Percentiles rank a stretch among this genome's conserved stretches.
These are phyloP conservation scores for Tulasnella sp. DNA, from an alignment of 768 basidiomycete species.

Conservation along the genomic window DNA sequence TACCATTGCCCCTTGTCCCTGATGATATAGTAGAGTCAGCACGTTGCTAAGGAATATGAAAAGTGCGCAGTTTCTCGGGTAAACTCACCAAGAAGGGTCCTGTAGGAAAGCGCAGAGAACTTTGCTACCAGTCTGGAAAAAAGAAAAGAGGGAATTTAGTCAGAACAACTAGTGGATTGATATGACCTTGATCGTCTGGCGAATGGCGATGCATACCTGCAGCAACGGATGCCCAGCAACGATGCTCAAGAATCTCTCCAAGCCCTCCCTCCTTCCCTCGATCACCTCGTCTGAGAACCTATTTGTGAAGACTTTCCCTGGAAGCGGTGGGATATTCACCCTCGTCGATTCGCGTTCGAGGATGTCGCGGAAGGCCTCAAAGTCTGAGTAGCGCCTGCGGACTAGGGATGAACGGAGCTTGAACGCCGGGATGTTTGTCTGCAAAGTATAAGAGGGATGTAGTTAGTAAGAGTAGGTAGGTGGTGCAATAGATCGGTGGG, in stretches of 20 bases:
- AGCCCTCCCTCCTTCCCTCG: constrained; percentile 78
- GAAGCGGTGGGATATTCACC: constrained; percentile 94
- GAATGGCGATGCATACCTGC: constrained; percentile 80
- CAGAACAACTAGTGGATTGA: neutral
- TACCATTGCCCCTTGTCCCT: too few relatives aligned
- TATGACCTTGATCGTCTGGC: too few relatives aligned
- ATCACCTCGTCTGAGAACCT: constrained; percentile 97
- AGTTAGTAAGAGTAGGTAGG: too few relatives aligned
- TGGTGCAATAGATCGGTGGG: neutral
- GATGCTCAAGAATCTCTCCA: constrained; percentile 90
- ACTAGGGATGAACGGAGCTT: constrained; percentile 90
- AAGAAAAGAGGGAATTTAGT: neutral
- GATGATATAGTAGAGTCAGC: too few relatives aligned
- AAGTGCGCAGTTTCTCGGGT: neutral
- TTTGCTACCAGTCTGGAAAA: constrained; percentile 77
- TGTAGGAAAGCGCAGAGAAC: constrained; percentile 93
- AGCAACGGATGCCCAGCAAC: constrained; percentile 95
- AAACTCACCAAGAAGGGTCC: constrained; percentile 70
- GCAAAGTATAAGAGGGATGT: neutral
- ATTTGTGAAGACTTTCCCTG: constrained; percentile 97
- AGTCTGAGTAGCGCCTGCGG: constrained; percentile 81
- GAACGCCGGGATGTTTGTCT: constrained; percentile 99
- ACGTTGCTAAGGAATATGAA: too few relatives aligned
- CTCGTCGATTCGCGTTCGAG: constrained; percentile 93
- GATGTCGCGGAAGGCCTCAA: constrained; percentile 95